Conservation (phyloP, 2,329 filamentous ascomycete species). For the Thelonectria rubi region DNA sequence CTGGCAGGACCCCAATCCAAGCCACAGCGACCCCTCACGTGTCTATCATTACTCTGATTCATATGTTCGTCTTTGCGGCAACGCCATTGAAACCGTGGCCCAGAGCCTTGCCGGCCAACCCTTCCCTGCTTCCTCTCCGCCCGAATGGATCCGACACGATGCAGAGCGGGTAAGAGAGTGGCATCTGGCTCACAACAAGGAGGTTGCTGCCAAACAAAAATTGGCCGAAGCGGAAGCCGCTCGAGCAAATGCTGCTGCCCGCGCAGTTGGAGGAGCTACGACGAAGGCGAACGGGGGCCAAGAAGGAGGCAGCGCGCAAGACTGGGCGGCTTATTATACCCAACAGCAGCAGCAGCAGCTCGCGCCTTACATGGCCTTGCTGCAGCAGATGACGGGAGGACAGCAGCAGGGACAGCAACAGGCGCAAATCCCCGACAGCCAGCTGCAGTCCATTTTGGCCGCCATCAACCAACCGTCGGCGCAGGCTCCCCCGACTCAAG, state of each 20-base stretch:
- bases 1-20: constrained; percentile 55
- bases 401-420: constrained; percentile 41
- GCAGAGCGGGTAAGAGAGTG: constrained; percentile 60
- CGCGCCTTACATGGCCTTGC: constrained; percentile 53
- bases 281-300: constrained; percentile 30
- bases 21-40: constrained; percentile 46
- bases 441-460: constrained; percentile 56
- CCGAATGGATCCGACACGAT: constrained; percentile 60
- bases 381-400: constrained; percentile 52
- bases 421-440: constrained; percentile 47
- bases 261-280: constrained; percentile 41
- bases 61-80: constrained; percentile 53
- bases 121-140: constrained; percentile 61
- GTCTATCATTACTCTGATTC: constrained; percentile 54
- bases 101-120: constrained; percentile 55
- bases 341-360: constrained; percentile 49
- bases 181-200: constrained; percentile 59
- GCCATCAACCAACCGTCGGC: constrained; percentile 52
- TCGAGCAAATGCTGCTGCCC: constrained; percentile 47
- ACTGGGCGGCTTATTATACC: constrained; percentile 54
- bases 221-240: constrained; percentile 51
- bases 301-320: constrained; percentile 41
- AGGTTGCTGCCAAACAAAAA: constrained; percentile 50
- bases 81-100: constrained; percentile 54
- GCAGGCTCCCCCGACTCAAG: constrained; percentile 35